Percentiles rank a stretch among this genome's conserved stretches.
These are phyloP conservation scores for Oryza punctata DNA, from an alignment of 176 grass and related monocot genomes.

Conservation along the genomic window DNA sequence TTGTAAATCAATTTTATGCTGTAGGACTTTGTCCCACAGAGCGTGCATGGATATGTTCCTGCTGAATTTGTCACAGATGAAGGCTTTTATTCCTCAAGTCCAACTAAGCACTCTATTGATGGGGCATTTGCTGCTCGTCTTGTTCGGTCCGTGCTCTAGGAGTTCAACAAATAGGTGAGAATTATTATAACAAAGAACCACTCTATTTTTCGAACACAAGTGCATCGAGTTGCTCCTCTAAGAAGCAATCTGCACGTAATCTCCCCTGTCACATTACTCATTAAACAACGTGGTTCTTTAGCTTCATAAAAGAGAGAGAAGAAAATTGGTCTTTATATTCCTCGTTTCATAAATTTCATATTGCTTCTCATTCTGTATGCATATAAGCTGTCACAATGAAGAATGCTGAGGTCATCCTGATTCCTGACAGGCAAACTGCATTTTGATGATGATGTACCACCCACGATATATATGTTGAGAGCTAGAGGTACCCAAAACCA, in stretches of 20 bases:
- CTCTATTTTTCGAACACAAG: neutral
- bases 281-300: neutral
- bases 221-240: neutral
- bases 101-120: conserved; percentile 82
- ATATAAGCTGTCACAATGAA: conserved; percentile 27
- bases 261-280: conserved; percentile 17
- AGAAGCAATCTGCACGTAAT: neutral
- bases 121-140: conserved; percentile 91
- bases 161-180: conserved; percentile 38
- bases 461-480: conserved; percentile 10
- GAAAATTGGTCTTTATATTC: neutral
- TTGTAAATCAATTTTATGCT: conserved; percentile 24
- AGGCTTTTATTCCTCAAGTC: conserved; percentile 90
- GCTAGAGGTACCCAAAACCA: conserved; percentile 25
- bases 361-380: conserved; percentile 11
- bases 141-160: conserved; percentile 48
- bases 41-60: conserved; percentile 69
- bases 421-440: neutral
- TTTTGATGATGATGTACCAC: neutral
- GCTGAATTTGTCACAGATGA: conserved; percentile 69
- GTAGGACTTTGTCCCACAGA: conserved; percentile 62
- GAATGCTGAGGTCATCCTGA: conserved; percentile 16
- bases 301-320: neutral
- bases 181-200: conserved; percentile 10
- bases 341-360: neutral